Evolutionary conservation across 2,329 filamentous ascomycete species (phyloP), one percentile per base, ranked within the genome.

Genomic region (Exophiala sp.): DNA sequence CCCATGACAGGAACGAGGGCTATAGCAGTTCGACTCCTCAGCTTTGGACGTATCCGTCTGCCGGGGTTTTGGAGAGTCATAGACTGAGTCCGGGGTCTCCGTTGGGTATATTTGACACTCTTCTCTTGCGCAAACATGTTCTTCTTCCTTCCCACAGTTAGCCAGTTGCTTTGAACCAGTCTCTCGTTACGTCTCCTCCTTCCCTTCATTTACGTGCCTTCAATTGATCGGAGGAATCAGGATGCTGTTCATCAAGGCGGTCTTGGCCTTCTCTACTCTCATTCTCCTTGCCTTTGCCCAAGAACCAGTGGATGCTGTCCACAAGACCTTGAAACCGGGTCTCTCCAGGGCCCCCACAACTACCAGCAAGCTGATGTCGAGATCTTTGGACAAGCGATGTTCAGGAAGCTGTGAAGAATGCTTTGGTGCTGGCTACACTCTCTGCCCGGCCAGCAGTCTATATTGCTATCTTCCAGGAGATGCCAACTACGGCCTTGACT

Each of bases 401-500:
- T 43, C 50, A 19, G 56, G 56, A 32, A 50, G 37, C 11, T 58
- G 56, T 24, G 50, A 34, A n/a, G 46, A 58, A 45, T 58, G 56
- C 32, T 58, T 58, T 32, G 56, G 56, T 5, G 13, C 21, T 7
- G 56, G 56, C n/a, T 58, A 56, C 32, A 58, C 46, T 3, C 50
- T 53, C 16, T 58, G 56, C 38, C 56, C 56, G 2, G 46, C 34
- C 7, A 51, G 48, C 23, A 46, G 14, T 4, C 49, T 49, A 23
- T 53, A 40, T 45, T 58, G 56, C 47, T 58, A 58, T 32, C 41
- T 50, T 10, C 56, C 56, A 24, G 56, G 53, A 29, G 52, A 55
- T 35, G 7, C 23, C 11, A 13, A 34, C 24, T 58, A 58, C 21
- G 56, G 56, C 18, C 38, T 58, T 13, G 56, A 58, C 30, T 51